Percentiles rank a stretch among this genome's conserved stretches.
These are phyloP conservation scores for Amoebophrya sp. DNA, from an alignment of 169 alveolate species.

Conservation along the genomic window DNA sequence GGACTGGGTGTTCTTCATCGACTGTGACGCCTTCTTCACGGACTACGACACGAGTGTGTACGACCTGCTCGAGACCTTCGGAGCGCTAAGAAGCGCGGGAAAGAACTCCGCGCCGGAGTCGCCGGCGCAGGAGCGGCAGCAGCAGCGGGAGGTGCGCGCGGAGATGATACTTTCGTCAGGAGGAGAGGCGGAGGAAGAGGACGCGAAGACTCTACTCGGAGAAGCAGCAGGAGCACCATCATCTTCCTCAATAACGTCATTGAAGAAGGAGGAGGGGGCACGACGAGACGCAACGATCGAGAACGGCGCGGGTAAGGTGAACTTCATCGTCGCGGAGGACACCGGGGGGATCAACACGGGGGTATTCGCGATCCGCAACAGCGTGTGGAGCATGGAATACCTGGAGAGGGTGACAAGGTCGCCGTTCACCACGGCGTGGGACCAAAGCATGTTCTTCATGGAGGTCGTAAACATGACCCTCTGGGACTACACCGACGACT, in stretches of 20 bases:
- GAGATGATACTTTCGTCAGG: no score
- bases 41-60: neutral
- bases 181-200: no score
- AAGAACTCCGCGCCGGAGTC: no score
- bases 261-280: no score
- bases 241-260: no score
- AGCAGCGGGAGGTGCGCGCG: no score
- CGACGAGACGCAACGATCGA: no score
- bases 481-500: constrained; percentile 7
- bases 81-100: neutral
- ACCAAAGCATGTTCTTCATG: constrained; percentile 25
- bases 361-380: constrained; percentile 12
- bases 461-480: constrained; percentile 20
- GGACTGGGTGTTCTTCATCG: constrained; percentile 5
- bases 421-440: constrained; percentile 32
- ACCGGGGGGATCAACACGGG: constrained; percentile 36
- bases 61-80: neutral
- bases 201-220: no score
- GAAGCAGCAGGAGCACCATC: no score
- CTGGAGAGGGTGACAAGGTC: constrained; percentile 27
- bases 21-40: constrained; percentile 12
- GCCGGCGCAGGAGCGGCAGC: no score
- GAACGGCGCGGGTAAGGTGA: no score
- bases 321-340: constrained; percentile 30
- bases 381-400: constrained; percentile 16